Base-by-base conservation (phyloP, 2,329 filamentous ascomycete species). In the Ascochyta rabiei region DNA sequence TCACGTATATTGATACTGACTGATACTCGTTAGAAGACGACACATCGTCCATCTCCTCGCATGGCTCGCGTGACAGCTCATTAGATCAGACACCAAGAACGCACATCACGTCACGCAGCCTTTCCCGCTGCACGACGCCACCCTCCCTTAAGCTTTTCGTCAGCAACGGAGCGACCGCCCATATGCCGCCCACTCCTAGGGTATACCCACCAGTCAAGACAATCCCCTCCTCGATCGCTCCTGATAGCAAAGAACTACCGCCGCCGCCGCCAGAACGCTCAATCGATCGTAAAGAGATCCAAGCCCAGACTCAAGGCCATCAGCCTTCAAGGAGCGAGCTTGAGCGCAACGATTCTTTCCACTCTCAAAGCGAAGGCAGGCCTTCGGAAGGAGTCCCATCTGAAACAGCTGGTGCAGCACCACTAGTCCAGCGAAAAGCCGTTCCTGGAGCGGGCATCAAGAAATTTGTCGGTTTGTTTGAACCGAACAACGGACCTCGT, bases 91-190 rank as follows among this genome's bases (percentile, higher is more conserved):
- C 61, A 16, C 63, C 63, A 30, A 64, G 61, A 28, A 57, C 47
- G 19, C 59, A 61, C 38, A 74, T 76, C 18, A 57, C 64, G 33
- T 74, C 64, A 31, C 66, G 68, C 43, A 69, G 69, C 31, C 58
- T 75, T 18, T 71, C 70, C 19, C 72, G 74, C 23, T 67, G 62
- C 42, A 67, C 64, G 9, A 75, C 73, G 41, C 74, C 74, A 6
- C 63, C 69, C n/a, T 68, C 68, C 8, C 65, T 76, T 7, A 73
- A 62, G 24, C 60, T 76, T 10, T 59, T 55, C 24, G 56, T 61
- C 24, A 75, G 72, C 63, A 76, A 76, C 68, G 74, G 74, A 38
- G 68, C 74, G n/a, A 75, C 74, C 31, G 74, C 73, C 7, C 57
- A 57, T 10, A 52, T 74, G 10, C 71, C 69, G 30, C 59, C 66